These are phyloP conservation scores for Aspergillus novofumigatus DNA, from an alignment of 2,329 filamentous ascomycete species.

Conservation along the genomic window DNA sequence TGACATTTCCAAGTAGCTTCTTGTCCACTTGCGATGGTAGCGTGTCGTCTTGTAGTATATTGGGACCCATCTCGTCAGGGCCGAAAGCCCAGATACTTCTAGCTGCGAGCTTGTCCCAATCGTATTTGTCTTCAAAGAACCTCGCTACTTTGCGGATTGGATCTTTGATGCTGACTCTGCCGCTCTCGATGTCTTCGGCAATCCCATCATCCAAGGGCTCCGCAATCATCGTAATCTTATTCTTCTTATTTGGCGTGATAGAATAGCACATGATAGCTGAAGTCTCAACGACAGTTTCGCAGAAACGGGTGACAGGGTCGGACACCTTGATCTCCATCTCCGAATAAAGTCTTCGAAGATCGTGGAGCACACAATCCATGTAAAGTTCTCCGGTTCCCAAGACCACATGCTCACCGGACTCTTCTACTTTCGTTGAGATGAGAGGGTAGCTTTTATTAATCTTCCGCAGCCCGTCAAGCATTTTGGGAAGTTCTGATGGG, in stretches of 20 bases:
- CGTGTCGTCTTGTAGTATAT: conserved; percentile 95
- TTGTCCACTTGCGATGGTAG: conserved; percentile 92
- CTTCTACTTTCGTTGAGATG: conserved; percentile 94
- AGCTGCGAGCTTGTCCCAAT: conserved; percentile 91
- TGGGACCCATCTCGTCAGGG: conserved; percentile 88
- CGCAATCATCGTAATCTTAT: conserved; percentile 97
- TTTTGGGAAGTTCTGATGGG: conserved; percentile 94
- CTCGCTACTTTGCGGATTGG: conserved; percentile 90
- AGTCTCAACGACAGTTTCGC: conserved; percentile 95
- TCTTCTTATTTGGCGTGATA: conserved; percentile 97
- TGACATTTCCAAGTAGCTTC: conserved; percentile 78
- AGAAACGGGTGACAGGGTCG: conserved; percentile 94
- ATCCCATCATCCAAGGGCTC: conserved; percentile 95
- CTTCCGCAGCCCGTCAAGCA: conserved; percentile 93
- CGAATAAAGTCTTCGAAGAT: conserved; percentile 86
- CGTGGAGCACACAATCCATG: conserved; percentile 98
- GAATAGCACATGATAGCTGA: conserved; percentile 98
- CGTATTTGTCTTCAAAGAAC: conserved; percentile 95
- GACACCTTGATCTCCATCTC: conserved; percentile 99
- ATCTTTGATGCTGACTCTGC: conserved; percentile 85
- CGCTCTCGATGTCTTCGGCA: conserved; percentile 87
- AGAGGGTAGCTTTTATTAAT: conserved; percentile 98
- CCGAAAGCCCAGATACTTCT: conserved; percentile 98
- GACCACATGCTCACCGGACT: conserved; percentile 93
- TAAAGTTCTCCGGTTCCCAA: conserved; percentile 97